These are phyloP conservation scores for Adansonia grandidieri DNA, from an alignment of 441 rosid genomes.

Conservation along the genomic window DNA sequence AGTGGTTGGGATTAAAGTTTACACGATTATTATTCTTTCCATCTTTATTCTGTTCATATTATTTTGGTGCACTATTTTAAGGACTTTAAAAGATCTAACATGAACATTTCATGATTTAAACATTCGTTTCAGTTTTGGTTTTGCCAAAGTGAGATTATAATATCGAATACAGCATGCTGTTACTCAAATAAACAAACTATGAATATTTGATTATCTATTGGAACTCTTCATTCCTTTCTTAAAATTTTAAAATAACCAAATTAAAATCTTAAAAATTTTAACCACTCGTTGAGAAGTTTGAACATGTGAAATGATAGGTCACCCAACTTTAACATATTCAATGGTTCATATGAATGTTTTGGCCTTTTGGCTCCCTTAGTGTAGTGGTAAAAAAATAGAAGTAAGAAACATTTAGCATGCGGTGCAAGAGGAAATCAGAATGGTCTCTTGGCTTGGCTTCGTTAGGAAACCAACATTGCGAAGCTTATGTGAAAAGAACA, in stretches of 20 bases:
- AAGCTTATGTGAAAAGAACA: background rate
- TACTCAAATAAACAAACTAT: too few species aligned
- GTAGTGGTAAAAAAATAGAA: too few species aligned
- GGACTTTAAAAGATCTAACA: background rate
- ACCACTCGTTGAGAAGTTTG: too few species aligned
- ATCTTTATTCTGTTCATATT: too few species aligned
- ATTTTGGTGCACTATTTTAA: too few species aligned
- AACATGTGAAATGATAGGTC: background rate
- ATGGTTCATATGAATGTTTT: background rate
- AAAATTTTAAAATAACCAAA: too few species aligned
- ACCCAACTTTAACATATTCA: background rate
- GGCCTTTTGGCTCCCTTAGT: background rate
- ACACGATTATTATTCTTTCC: background rate
- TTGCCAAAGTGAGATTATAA: background rate
- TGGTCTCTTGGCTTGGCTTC: background rate
- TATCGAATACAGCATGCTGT: background rate
- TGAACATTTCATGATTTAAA: constrained; percentile 2
- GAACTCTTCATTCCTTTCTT: too few species aligned
- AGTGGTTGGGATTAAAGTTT: background rate
- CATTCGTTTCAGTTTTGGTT: background rate
- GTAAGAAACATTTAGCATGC: background rate
- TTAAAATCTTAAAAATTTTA: too few species aligned
- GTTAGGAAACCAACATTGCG: background rate
- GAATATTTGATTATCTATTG: too few species aligned
- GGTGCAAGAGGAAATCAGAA: background rate